A percentile compares a stretch with the other conserved stretches of the same genome.
Evolutionary conservation across 2,329 filamentous ascomycete genomes (phyloP).

Genomic region (Rhynchosporium agropyri): DNA sequence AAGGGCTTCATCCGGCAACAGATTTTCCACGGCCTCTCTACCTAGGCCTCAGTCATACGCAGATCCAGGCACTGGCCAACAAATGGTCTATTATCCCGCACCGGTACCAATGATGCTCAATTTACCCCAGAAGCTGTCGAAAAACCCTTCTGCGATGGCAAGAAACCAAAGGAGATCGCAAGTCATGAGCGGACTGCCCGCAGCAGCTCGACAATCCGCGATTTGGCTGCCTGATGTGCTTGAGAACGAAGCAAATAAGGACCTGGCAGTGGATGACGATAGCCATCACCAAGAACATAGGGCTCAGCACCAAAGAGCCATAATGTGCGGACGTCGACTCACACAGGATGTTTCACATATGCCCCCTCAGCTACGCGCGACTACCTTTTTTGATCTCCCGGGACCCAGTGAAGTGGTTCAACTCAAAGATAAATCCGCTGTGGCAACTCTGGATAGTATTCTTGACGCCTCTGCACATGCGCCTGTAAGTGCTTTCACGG

Average conservation of each 20-base stretch:
- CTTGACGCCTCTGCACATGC: conserved; percentile 86
- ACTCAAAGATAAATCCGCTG: conserved; percentile 77
- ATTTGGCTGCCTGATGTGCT: conserved; percentile 43
- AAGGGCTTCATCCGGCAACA: conserved; percentile 26
- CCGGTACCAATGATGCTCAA: conserved; percentile 94
- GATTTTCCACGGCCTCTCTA: conserved; percentile 39
- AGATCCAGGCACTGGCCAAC: conserved; percentile 67
- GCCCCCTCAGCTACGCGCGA: conserved; percentile 86
- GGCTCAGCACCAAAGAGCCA: conserved; percentile 41
- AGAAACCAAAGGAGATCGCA: conserved; percentile 75
- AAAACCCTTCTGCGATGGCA: conserved; percentile 63
- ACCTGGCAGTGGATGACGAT: conserved; percentile 32
- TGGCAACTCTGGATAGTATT: conserved; percentile 86
- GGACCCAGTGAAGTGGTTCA: conserved; percentile 55
- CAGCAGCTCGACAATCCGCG: conserved; percentile 46
- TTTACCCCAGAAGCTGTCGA: conserved; percentile 83
- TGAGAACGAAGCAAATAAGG: conserved; percentile 35
- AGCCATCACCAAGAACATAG: conserved; percentile 39
- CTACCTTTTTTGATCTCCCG: conserved; percentile 81
- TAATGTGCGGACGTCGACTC: conserved; percentile 40
- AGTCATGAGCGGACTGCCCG: conserved; percentile 65
- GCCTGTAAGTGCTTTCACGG: conserved; percentile 88
- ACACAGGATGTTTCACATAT: conserved; percentile 54
- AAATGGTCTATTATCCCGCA: conserved; percentile 94
- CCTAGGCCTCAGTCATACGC: conserved; percentile 59